phyloP scores from a whole-genome alignment of 164 flowering plant species.

The Pachysandra terminalis region DNA sequence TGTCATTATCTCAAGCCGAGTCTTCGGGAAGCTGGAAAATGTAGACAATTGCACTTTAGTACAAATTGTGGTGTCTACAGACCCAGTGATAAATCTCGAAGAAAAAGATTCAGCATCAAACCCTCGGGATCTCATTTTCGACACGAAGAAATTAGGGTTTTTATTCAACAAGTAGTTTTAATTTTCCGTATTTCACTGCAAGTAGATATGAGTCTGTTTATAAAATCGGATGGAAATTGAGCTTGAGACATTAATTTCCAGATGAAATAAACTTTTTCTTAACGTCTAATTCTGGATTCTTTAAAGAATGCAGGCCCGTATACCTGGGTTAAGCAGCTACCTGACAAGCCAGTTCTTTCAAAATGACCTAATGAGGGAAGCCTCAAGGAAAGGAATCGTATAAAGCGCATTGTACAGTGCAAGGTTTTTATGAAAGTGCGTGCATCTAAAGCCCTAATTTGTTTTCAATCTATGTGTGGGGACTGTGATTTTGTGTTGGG shows the following conservation, averaged over 20 bases:
- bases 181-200: not conserved
- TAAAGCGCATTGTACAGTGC: constrained; percentile 60
- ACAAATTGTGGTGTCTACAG: no score
- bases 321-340: constrained; percentile 63
- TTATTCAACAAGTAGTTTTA: no score
- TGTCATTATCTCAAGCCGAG: no score
- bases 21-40: no score
- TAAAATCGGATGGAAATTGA: no score
- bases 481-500: not conserved
- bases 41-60: no score
- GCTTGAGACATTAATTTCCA: no score
- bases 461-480: not conserved
- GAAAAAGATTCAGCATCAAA: constrained; percentile 63
- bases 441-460: not conserved
- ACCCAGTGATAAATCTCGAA: constrained; percentile 47
- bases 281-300: not conserved
- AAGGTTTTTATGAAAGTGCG: constrained; percentile 63
- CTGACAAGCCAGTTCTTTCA: constrained; percentile 58
- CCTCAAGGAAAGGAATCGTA: constrained; percentile 72
- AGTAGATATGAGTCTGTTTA: not conserved
- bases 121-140: constrained; percentile 48
- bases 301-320: constrained; percentile 61
- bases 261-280: no score
- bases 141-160: not conserved
- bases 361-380: constrained; percentile 79